A percentile compares a stretch with the other conserved stretches of the same genome.
phyloP scores from a whole-genome alignment of 2,329 filamentous ascomycete species.

The Dichotomopilus funicola region DNA sequence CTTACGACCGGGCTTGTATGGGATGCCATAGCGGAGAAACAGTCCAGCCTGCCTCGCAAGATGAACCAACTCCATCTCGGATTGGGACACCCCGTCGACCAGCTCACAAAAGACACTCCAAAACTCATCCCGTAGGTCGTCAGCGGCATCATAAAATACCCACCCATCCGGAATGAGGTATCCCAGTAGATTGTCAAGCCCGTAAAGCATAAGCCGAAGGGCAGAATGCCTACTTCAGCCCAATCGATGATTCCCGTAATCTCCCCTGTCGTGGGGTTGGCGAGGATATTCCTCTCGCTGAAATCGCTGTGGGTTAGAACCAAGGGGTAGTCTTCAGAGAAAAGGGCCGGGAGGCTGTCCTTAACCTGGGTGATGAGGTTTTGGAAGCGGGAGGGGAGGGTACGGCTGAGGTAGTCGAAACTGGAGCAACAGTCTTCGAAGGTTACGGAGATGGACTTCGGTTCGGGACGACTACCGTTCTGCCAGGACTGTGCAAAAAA shows the following conservation, averaged over 20 bases:
- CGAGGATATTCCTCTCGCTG: conserved; percentile 27
- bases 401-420: neutral
- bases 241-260: conserved; percentile 30
- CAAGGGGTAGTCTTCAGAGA: conserved; percentile 16
- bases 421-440: neutral
- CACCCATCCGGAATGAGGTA: neutral
- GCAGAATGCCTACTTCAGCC: conserved; percentile 24
- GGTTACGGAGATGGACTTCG: neutral
- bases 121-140: neutral
- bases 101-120: neutral
- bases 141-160: neutral
- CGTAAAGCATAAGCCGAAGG: conserved; percentile 29
- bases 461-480: neutral
- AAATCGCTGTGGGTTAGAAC: conserved; percentile 26
- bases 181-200: conserved; percentile 23
- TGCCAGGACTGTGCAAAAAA: conserved; percentile 9
- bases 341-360: conserved; percentile 14
- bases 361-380: neutral
- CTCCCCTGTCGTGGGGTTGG: conserved; percentile 23
- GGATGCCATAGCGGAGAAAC: neutral
- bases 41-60: neutral
- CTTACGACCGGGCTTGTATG: neutral
- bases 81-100: neutral
- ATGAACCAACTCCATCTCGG: neutral
- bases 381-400: neutral